These are phyloP conservation scores for Aegilops tauschii DNA, from an alignment of 176 grass and related monocot genomes.

Conservation along the genomic window DNA sequence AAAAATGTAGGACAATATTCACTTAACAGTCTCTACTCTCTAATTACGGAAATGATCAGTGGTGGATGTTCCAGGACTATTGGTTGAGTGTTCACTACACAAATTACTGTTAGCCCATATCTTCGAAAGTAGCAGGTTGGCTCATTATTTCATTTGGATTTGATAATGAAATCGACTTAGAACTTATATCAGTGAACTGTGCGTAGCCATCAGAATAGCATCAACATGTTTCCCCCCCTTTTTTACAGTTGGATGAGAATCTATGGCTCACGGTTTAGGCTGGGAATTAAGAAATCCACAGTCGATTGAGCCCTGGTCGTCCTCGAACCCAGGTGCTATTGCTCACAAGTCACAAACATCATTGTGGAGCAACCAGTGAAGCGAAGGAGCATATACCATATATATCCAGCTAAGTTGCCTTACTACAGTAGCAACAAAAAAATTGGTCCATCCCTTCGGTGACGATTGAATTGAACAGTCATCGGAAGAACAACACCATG, in stretches of 20 bases:
- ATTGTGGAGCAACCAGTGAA: slow-evolving; percentile 11
- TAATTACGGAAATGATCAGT: slow-evolving; percentile 16
- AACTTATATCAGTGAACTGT: neutral
- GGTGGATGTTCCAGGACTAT: slow-evolving; percentile 4
- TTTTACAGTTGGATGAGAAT: neutral
- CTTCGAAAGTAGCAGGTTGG: neutral
- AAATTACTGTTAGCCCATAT: neutral
- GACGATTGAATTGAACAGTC: neutral
- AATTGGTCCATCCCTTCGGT: neutral
- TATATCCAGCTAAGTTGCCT: neutral
- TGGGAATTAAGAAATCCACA: neutral
- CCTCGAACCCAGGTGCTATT: neutral
- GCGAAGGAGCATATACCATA: neutral
- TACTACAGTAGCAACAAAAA: neutral
- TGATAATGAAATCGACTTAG: neutral
- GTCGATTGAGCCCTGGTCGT: neutral
- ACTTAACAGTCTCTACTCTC: slow-evolving; percentile 23
- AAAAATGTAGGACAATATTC: slow-evolving; percentile 29
- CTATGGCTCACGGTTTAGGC: neutral
- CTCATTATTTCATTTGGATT: neutral
- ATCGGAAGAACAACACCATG: neutral
- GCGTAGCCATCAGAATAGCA: neutral
- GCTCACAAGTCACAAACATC: neutral
- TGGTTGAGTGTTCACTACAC: neutral
- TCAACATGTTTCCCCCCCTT: neutral